Evolutionary conservation across 768 basidiomycete species (phyloP).

Genomic region (Boletus huronensis): DNA sequence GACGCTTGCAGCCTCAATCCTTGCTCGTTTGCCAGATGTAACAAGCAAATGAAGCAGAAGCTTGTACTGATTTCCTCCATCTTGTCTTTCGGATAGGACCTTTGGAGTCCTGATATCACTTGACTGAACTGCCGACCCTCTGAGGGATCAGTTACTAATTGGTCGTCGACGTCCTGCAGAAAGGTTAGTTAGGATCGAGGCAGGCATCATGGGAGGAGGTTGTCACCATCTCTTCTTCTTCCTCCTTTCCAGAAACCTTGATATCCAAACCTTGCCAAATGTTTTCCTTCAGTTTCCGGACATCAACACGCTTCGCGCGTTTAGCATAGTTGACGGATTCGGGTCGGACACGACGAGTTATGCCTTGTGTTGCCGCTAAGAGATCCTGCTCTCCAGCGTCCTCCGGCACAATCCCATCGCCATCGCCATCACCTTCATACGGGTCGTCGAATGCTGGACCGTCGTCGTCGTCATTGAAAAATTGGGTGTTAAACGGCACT

Average conservation of each 20-base stretch:
- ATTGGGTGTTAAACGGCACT: conserved; percentile 89
- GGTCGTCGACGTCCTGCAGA: conserved; percentile 52
- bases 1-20: conserved; percentile 77
- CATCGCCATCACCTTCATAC: conserved; percentile 45
- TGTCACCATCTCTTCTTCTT: conserved; percentile 55
- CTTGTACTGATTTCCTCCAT: conserved; percentile 98
- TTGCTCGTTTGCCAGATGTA: conserved; percentile 96
- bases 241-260: conserved; percentile 42
- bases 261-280: conserved; percentile 95
- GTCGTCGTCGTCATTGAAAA: conserved; percentile 94
- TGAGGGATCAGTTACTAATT: conserved; percentile 53
- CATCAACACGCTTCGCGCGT: conserved; percentile 94
- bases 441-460: conserved; percentile 66
- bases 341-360: conserved; percentile 75
- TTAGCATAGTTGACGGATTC: conserved; percentile 93
- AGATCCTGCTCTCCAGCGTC: conserved; percentile 85
- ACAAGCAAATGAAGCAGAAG: conserved; percentile 97
- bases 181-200: not conserved
- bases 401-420: conserved; percentile 42
- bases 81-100: conserved; percentile 86
- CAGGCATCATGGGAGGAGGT: not conserved
- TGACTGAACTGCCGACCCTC: conserved; percentile 71
- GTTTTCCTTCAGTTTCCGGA: conserved; percentile 94
- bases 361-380: conserved; percentile 73
- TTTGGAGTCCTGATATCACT: conserved; percentile 79